These are phyloP conservation scores for Penicillium crystallinum DNA, from an alignment of 495 filamentous ascomycete species.

Conservation along the genomic window DNA sequence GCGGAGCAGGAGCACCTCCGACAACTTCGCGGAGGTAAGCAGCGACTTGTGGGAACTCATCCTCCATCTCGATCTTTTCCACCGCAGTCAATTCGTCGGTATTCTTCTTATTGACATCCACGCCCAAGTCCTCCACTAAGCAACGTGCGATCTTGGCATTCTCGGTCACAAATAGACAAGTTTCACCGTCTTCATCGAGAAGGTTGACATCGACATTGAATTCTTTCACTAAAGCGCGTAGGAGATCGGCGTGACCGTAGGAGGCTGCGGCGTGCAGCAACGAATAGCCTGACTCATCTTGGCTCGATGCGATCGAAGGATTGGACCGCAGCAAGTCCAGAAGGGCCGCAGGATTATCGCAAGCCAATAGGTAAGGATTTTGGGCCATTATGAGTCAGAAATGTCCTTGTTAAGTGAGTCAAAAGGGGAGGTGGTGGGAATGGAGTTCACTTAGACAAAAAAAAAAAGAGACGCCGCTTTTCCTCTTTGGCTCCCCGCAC, in stretches of 20 bases:
- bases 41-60: slow-evolving; percentile 61
- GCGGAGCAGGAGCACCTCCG: slow-evolving; percentile 19
- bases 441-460: not conserved
- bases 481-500: slow-evolving; percentile 24
- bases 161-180: slow-evolving; percentile 82
- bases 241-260: slow-evolving; percentile 78
- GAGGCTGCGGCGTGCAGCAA: slow-evolving; percentile 88
- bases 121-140: slow-evolving; percentile 74
- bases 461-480: slow-evolving; percentile 13
- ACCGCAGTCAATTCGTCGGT: slow-evolving; percentile 63
- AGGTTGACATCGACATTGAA: slow-evolving; percentile 75
- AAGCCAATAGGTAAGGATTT: slow-evolving; percentile 74
- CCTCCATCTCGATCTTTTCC: slow-evolving; percentile 67
- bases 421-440: slow-evolving; percentile 2
- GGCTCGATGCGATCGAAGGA: slow-evolving; percentile 58
- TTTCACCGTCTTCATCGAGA: slow-evolving; percentile 84
- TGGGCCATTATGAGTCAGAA: slow-evolving; percentile 40
- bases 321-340: slow-evolving; percentile 62
- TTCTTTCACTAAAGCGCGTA: slow-evolving; percentile 70
- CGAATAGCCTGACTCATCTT: slow-evolving; percentile 85
- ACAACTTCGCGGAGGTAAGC: slow-evolving; percentile 58
- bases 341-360: slow-evolving; percentile 63
- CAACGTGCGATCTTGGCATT: slow-evolving; percentile 66
- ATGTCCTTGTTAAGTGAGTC: not conserved
- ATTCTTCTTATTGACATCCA: slow-evolving; percentile 57